Conservation (phyloP, 768 basidiomycete genomes). For the Amanita muscaria region DNA sequence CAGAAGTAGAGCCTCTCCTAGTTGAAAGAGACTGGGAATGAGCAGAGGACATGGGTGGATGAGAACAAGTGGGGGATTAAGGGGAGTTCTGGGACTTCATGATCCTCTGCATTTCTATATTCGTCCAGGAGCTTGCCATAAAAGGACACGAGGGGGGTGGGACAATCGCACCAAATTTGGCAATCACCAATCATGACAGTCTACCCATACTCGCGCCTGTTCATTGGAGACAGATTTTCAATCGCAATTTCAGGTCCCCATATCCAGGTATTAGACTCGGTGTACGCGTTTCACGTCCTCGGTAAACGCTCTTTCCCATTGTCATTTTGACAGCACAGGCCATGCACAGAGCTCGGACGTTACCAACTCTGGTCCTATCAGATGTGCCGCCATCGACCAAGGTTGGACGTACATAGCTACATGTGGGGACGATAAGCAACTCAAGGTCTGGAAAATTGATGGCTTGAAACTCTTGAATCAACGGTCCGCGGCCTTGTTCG, state of each 20-base stretch:
- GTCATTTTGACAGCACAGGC: conserved; percentile 7
- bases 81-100: not conserved
- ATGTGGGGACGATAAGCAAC: conserved; percentile 68
- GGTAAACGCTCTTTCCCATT: conserved; percentile 4
- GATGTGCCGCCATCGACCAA: conserved; percentile 45
- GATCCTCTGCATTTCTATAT: not conserved
- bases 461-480: conserved; percentile 47
- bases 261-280: conserved; percentile 48
- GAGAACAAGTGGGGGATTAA: no score
- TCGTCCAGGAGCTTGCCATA: no score
- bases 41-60: not conserved
- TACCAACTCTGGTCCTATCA: conserved; percentile 45
- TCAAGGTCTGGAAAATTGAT: conserved; percentile 68
- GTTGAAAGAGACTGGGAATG: conserved; percentile 27
- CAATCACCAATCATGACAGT: conserved; percentile 15
- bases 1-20: conserved; percentile 61
- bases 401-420: conserved; percentile 45
- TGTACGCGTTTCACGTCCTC: conserved; percentile 30
- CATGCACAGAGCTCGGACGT: not conserved
- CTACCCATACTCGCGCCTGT: conserved; percentile 43
- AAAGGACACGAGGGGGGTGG: no score
- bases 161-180: no score
- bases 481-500: conserved; percentile 35
- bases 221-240: conserved; percentile 24
- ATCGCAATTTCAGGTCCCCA: conserved; percentile 52